Evolutionary conservation across 225 moss, liverwort and hornwort genomes (phyloP).

Genomic region (Physcomitrium patens): DNA sequence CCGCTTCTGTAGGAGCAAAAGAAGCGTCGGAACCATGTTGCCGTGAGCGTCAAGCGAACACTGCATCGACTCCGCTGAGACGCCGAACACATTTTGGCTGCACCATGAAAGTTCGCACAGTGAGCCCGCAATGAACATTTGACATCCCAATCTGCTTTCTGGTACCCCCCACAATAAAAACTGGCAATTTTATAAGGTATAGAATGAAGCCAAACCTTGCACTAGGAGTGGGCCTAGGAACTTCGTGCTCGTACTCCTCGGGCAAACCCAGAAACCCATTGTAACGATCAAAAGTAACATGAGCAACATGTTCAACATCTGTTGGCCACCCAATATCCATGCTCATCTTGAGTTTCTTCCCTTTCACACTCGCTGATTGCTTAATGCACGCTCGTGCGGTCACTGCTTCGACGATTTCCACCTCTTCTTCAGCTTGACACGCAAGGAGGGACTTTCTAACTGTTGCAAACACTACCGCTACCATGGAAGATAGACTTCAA

Average conservation of each 20-base stretch:
- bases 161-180: not conserved
- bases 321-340: conserved; percentile 98
- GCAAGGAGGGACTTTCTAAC: conserved; percentile 60
- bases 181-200: not conserved
- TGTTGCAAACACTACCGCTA: conserved; percentile 57
- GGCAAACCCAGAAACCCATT: conserved; percentile 95
- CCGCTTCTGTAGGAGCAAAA: conserved; percentile 84
- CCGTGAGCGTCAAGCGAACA: conserved; percentile 84
- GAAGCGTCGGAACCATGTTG: conserved; percentile 94
- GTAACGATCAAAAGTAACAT: conserved; percentile 95
- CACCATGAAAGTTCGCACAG: conserved; percentile 18
- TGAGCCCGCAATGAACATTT: conserved; percentile 13
- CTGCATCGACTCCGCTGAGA: conserved; percentile 97
- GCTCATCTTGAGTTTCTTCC: conserved; percentile 62
- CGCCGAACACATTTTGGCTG: conserved; percentile 96
- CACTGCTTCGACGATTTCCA: conserved; percentile 43
- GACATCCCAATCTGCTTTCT: not conserved
- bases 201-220: conserved; percentile 61
- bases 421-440: conserved; percentile 53
- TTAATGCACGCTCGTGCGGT: conserved; percentile 37
- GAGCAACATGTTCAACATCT: conserved; percentile 95
- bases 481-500: conserved; percentile 61
- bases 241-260: conserved; percentile 93
- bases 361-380: conserved; percentile 46
- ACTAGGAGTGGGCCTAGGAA: conserved; percentile 88